A percentile compares a stretch with the other conserved stretches of the same genome.
Evolutionary conservation across 2,329 filamentous ascomycete genomes (phyloP).

Genomic region (Fusarium marasasianum): DNA sequence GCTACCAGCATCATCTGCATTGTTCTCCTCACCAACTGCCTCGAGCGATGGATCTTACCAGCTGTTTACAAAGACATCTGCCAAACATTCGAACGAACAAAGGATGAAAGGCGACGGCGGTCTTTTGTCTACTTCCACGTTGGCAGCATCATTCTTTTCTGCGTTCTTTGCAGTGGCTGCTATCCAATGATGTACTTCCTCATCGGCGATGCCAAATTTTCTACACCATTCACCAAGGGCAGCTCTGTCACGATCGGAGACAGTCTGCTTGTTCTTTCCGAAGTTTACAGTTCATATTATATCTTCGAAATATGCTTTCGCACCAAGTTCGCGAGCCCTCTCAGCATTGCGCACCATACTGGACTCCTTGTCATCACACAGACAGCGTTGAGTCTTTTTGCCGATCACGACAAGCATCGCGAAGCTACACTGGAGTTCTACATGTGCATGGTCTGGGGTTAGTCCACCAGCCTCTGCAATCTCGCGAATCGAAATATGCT

Average conservation of each 20-base stretch:
- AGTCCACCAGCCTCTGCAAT: background rate
- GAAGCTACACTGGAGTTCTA: slow-evolving; percentile 14
- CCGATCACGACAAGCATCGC: background rate
- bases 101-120: slow-evolving; percentile 8
- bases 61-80: background rate
- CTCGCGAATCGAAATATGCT: background rate
- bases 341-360: slow-evolving; percentile 6
- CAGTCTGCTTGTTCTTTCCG: background rate
- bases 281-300: slow-evolving; percentile 10
- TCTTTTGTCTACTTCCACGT: slow-evolving; percentile 17
- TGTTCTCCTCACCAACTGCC: slow-evolving; percentile 5
- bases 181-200: slow-evolving; percentile 7
- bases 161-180: background rate
- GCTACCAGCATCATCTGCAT: background rate
- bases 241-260: background rate
- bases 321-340: slow-evolving; percentile 13
- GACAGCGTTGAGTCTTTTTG: slow-evolving; percentile 9
- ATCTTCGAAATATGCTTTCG: slow-evolving; percentile 19
- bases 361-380: background rate
- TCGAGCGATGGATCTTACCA: slow-evolving; percentile 16
- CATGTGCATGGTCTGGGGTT: slow-evolving; percentile 27
- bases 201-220: background rate
- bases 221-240: background rate
- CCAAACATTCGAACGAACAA: background rate
- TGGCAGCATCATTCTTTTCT: background rate